Evolutionary conservation across 495 filamentous ascomycete species (phyloP).

Genomic region (Cairneyella variabilis): DNA sequence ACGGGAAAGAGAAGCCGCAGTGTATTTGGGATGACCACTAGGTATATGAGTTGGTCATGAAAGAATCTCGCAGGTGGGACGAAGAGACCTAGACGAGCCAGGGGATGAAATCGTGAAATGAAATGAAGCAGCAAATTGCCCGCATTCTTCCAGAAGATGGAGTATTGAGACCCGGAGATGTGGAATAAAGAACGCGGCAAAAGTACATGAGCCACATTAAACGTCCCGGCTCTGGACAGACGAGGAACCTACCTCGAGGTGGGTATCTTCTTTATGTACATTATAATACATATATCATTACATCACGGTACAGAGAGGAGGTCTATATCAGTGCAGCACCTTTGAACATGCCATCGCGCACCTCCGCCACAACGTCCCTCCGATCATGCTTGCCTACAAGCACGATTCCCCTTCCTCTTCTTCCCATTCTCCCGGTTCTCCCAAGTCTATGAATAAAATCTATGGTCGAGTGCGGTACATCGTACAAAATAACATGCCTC

Average conservation of each 20-base stretch:
- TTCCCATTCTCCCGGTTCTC: slow-evolving; percentile 86
- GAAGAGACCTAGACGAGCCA: too few relatives aligned
- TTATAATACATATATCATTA: not conserved
- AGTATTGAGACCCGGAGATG: too few relatives aligned
- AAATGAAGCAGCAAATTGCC: too few relatives aligned
- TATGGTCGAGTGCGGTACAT: slow-evolving; percentile 92
- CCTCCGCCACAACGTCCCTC: slow-evolving; percentile 86
- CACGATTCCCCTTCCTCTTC: slow-evolving; percentile 83
- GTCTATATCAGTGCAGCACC: slow-evolving; percentile 77
- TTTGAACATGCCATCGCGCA: slow-evolving; percentile 90
- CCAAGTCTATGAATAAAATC: slow-evolving; percentile 97
- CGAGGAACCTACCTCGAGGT: not conserved
- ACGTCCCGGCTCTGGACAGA: too few relatives aligned
- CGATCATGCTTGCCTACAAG: slow-evolving; percentile 86
- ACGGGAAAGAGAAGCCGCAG: too few relatives aligned
- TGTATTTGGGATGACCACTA: too few relatives aligned
- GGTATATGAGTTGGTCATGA: too few relatives aligned
- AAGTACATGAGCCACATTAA: too few relatives aligned
- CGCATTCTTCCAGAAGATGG: too few relatives aligned
- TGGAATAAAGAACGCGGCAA: too few relatives aligned
- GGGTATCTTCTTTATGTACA: slow-evolving; percentile 4
- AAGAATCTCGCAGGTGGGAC: too few relatives aligned
- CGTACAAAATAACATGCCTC: slow-evolving; percentile 84
- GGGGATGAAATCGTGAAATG: too few relatives aligned
- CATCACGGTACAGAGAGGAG: not conserved